Evolutionary conservation across 106 monocot genomes (phyloP).

Genomic region (Posidonia australis): DNA sequence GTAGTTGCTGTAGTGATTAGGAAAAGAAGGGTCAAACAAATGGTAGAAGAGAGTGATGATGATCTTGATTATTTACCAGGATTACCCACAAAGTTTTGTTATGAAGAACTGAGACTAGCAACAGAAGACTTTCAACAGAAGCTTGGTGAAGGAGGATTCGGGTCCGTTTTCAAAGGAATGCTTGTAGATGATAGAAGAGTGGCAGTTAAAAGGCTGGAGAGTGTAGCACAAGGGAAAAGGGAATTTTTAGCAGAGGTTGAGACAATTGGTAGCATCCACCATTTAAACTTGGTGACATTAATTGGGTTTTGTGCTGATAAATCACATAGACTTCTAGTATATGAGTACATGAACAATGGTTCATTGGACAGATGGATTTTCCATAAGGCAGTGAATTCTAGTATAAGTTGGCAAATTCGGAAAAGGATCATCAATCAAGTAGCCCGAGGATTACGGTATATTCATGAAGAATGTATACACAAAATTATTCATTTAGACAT

Average conservation of each 20-base stretch:
- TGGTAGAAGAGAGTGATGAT: too few species aligned
- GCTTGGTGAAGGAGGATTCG: too few species aligned
- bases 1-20: too few species aligned
- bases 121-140: not conserved
- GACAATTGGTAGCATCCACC: slow-evolving; percentile 7
- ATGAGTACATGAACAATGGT: slow-evolving; percentile 36
- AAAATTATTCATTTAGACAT: slow-evolving; percentile 15
- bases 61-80: too few species aligned
- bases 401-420: slow-evolving; percentile 5
- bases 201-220: slow-evolving; percentile 11
- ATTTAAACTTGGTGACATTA: slow-evolving; percentile 5
- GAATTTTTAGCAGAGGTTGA: slow-evolving; percentile 10
- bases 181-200: too few species aligned
- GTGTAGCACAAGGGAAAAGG: slow-evolving; percentile 6
- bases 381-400: not conserved
- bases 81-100: too few species aligned
- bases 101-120: slow-evolving; percentile 1
- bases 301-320: slow-evolving; percentile 7
- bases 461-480: slow-evolving; percentile 11
- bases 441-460: slow-evolving; percentile 5
- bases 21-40: too few species aligned
- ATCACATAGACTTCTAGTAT: slow-evolving; percentile 21
- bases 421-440: slow-evolving; percentile 8
- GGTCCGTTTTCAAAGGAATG: slow-evolving; percentile 2
- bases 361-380: slow-evolving; percentile 23